Conservation (phyloP, 73 alveolate species). For the Paramecium caudatum region DNA sequence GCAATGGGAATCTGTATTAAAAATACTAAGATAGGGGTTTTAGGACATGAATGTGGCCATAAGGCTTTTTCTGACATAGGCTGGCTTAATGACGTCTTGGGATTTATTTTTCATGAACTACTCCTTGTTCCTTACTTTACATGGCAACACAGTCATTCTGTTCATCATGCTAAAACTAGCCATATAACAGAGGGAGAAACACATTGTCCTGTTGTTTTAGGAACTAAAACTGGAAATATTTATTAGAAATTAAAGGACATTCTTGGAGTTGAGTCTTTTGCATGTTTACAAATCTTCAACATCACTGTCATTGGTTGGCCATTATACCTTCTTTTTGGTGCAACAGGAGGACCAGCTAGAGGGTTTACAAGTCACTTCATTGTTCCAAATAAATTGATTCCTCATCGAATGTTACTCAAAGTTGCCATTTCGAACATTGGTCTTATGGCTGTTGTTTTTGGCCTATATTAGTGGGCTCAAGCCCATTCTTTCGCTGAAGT, state of each 20-base stretch:
- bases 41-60: slow-evolving; percentile 77
- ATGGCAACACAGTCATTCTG: slow-evolving; percentile 68
- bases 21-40: slow-evolving; percentile 55
- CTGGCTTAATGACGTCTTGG: slow-evolving; percentile 51
- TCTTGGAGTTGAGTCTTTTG: slow-evolving; percentile 73
- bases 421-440: slow-evolving; percentile 67
- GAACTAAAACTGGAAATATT: slow-evolving; percentile 33
- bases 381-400: slow-evolving; percentile 71
- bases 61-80: slow-evolving; percentile 59
- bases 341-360: slow-evolving; percentile 74
- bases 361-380: slow-evolving; percentile 75
- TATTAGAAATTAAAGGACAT: slow-evolving; percentile 62
- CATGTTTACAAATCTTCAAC: slow-evolving; percentile 49
- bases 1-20: slow-evolving; percentile 68
- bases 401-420: slow-evolving; percentile 56
- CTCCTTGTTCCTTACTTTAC: slow-evolving; percentile 73
- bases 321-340: slow-evolving; percentile 64
- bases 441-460: slow-evolving; percentile 38
- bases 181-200: slow-evolving; percentile 76
- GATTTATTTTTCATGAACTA: slow-evolving; percentile 62
- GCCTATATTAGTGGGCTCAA: slow-evolving; percentile 60
- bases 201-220: slow-evolving; percentile 42
- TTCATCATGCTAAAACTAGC: slow-evolving; percentile 72
- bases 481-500: slow-evolving; percentile 65
- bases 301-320: slow-evolving; percentile 70